These are phyloP conservation scores for Mycena maculata DNA, from an alignment of 768 basidiomycete species.

Conservation along the genomic window DNA sequence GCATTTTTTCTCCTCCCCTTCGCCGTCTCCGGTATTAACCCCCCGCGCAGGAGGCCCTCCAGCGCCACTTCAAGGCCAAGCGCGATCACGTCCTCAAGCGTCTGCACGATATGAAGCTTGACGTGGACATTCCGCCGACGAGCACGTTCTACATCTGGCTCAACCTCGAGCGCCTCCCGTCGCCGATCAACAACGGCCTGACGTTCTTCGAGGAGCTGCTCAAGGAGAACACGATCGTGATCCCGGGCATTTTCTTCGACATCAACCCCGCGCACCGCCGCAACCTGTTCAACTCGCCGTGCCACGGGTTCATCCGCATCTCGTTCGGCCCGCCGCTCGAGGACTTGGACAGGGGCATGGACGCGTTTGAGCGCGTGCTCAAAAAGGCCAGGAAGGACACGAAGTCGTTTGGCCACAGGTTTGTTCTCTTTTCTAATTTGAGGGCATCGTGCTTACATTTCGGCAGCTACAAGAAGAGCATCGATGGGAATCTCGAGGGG, in stretches of 20 bases:
- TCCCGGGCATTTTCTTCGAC: constrained; percentile 92
- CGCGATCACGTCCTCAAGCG: constrained; percentile 89
- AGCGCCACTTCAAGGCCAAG: constrained; percentile 91
- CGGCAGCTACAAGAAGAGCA: constrained; percentile 61
- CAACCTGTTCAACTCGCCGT: constrained; percentile 90
- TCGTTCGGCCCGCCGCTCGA: constrained; percentile 87
- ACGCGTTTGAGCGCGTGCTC: constrained; percentile 88
- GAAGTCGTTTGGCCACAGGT: constrained; percentile 75
- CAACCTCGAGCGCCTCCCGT: constrained; percentile 80
- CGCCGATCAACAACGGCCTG: constrained; percentile 90
- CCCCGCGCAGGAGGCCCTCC: constrained; percentile 71
- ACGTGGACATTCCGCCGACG: constrained; percentile 79
- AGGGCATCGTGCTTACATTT: neutral
- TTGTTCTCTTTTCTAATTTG: neutral
- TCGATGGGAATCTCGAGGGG: constrained; percentile 44
- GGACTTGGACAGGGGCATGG: constrained; percentile 84
- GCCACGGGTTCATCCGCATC: constrained; percentile 89
- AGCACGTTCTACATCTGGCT: constrained; percentile 97
- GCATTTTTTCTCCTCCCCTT: neutral
- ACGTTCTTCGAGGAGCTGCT: constrained; percentile 96
- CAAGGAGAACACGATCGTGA: constrained; percentile 91
- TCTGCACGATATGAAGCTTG: constrained; percentile 79
- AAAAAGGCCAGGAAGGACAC: constrained; percentile 72
- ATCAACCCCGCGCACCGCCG: constrained; percentile 87
- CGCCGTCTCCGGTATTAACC: neutral